Conservation (phyloP, 2,329 filamentous ascomycete genomes). For the Xenoacremonium recifei region DNA sequence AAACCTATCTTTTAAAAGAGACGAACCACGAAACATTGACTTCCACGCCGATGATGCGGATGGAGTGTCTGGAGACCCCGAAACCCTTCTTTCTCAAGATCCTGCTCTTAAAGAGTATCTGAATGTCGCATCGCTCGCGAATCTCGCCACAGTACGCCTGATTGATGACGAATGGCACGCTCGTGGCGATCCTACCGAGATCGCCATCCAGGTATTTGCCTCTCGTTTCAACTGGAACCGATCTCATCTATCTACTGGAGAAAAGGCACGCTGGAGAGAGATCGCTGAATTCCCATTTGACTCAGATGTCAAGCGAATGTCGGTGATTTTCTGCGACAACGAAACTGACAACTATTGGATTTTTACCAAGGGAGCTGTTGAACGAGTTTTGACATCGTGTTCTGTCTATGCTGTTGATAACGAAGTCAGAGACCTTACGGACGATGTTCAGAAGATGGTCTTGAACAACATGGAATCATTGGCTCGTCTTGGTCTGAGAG, state of each 20-base stretch:
- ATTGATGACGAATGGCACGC: conserved; percentile 58
- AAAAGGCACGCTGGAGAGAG: conserved; percentile 52
- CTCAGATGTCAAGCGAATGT: conserved; percentile 75
- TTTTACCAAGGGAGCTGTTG: conserved; percentile 68
- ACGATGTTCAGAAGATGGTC: conserved; percentile 54
- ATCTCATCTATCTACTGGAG: conserved; percentile 46
- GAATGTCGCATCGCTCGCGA: conserved; percentile 63
- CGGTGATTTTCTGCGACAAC: conserved; percentile 58
- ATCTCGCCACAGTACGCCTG: conserved; percentile 60
- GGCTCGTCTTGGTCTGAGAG: conserved; percentile 64
- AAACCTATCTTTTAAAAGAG: conserved; percentile 11
- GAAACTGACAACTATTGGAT: conserved; percentile 42
- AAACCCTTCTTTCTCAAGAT: conserved; percentile 41
- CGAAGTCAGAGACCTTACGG: conserved; percentile 45
- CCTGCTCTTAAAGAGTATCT: conserved; percentile 53
- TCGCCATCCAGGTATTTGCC: conserved; percentile 73
- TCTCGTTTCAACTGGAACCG: conserved; percentile 65
- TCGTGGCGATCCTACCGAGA: conserved; percentile 64
- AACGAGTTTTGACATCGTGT: conserved; percentile 65
- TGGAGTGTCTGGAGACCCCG: conserved; percentile 22
- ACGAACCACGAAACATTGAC: conserved; percentile 17
- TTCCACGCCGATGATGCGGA: conserved; percentile 22
- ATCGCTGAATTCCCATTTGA: conserved; percentile 72
- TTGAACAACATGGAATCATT: conserved; percentile 68
- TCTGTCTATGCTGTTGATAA: conserved; percentile 46